These are phyloP conservation scores for Neoascochyta sp. DNA, from an alignment of 2,329 filamentous ascomycete species.

Conservation along the genomic window DNA sequence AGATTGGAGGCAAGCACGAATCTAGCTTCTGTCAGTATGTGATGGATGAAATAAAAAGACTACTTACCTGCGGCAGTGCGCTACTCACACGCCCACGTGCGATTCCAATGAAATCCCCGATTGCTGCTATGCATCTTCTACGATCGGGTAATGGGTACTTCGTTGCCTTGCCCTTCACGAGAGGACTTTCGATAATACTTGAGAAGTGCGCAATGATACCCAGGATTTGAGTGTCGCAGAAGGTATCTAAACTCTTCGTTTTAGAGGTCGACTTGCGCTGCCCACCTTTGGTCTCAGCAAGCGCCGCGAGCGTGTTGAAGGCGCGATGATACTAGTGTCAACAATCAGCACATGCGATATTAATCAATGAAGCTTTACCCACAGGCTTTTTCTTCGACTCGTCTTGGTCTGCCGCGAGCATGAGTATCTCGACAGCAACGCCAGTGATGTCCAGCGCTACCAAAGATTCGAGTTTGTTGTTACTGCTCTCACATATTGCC, in stretches of 20 bases:
- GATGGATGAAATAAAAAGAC: neutral
- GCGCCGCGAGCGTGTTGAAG: conserved; percentile 44
- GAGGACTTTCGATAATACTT: conserved; percentile 68
- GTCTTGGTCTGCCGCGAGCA: conserved; percentile 68
- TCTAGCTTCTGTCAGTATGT: conserved; percentile 50
- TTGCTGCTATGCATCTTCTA: conserved; percentile 71
- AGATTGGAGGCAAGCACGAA: conserved; percentile 86
- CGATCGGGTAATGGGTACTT: conserved; percentile 64
- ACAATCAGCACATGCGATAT: too few species aligned
- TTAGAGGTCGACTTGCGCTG: conserved; percentile 45
- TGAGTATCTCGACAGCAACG: conserved; percentile 77
- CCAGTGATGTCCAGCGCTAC: conserved; percentile 71
- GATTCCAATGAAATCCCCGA: conserved; percentile 81
- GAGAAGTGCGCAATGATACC: conserved; percentile 83
- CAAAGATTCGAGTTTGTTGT: conserved; percentile 62
- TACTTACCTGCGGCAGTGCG: conserved; percentile 75
- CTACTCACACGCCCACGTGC: conserved; percentile 69
- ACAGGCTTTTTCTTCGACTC: conserved; percentile 54
- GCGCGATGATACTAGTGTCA: conserved; percentile 51
- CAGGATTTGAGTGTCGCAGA: conserved; percentile 78
- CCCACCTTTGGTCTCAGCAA: conserved; percentile 48
- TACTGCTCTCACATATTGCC: conserved; percentile 59
- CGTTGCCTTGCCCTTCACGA: conserved; percentile 36
- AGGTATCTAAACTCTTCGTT: conserved; percentile 62
- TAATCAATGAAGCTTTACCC: conserved; percentile 37